A percentile compares a stretch with the other conserved stretches of the same genome.
Conservation (phyloP, 441 rosid species). For the Dalechampia spathulata region DNA sequence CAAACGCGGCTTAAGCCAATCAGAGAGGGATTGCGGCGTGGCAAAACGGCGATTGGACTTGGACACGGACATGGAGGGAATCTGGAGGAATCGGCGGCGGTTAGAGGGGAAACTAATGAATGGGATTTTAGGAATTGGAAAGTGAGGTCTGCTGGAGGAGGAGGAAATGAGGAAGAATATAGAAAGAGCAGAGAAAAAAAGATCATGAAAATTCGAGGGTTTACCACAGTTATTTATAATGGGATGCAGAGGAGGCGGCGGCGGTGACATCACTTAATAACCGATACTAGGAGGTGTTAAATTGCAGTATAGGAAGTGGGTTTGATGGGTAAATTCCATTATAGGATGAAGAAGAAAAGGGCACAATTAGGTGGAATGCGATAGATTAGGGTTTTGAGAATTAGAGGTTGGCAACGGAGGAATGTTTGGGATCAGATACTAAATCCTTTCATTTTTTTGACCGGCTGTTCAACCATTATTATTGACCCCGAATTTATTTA, state of each 20-base stretch:
- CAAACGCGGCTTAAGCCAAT: conserved; percentile 72
- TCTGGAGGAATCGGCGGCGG: conserved; percentile 25
- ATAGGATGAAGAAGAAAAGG: background rate
- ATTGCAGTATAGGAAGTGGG: background rate
- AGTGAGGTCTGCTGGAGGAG: conserved; percentile 7
- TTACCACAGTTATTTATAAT: conserved; percentile 11
- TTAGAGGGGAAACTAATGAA: conserved; percentile 8
- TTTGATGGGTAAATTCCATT: background rate
- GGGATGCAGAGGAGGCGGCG: conserved; percentile 1
- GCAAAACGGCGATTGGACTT: conserved; percentile 34
- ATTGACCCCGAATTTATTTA: too few relatives aligned
- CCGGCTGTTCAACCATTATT: too few relatives aligned
- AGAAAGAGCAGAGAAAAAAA: conserved; percentile 51
- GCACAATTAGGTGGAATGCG: too few relatives aligned
- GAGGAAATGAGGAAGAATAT: conserved; percentile 44
- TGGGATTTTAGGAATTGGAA: conserved; percentile 27
- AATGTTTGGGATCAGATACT: background rate
- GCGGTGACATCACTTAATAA: conserved; percentile 17
- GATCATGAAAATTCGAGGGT: conserved; percentile 34
- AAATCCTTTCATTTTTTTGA: too few relatives aligned
- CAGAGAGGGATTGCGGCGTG: conserved; percentile 72
- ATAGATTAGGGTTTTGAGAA: background rate
- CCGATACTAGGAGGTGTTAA: background rate
- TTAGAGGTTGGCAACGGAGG: background rate
- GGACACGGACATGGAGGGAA: conserved; percentile 43